A percentile compares a stretch with the other conserved stretches of the same genome.
phyloP scores from a whole-genome alignment of 805 yeast genomes.

The Starmerella stellata region DNA sequence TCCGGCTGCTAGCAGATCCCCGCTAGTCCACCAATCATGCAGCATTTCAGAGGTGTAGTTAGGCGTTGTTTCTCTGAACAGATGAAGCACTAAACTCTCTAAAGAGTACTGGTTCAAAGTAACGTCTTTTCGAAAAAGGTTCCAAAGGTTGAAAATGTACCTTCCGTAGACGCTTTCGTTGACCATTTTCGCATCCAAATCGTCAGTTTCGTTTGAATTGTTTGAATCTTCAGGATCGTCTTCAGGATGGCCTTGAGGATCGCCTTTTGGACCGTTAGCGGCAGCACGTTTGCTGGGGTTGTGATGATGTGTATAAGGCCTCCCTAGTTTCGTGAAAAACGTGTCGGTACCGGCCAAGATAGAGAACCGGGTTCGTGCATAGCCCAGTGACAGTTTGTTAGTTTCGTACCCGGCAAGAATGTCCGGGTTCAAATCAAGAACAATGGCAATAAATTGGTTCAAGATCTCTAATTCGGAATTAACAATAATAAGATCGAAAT shows the following conservation, averaged over 20 bases:
- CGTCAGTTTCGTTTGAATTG: no score
- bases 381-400: constrained; percentile 77
- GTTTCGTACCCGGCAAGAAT: constrained; percentile 73
- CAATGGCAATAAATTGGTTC: constrained; percentile 34
- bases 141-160: constrained; percentile 73
- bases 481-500: constrained; percentile 1
- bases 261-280: no score
- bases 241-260: not conserved
- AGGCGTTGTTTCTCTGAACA: constrained; percentile 53
- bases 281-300: no score
- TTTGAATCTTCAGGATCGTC: no score
- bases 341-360: constrained; percentile 3
- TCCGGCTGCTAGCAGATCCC: constrained; percentile 12
- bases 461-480: constrained; percentile 41
- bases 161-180: constrained; percentile 53
- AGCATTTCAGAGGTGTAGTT: constrained; percentile 34
- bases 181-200: not conserved
- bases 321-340: constrained; percentile 10
- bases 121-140: constrained; percentile 45
- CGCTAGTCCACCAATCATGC: constrained; percentile 29
- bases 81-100: constrained; percentile 56
- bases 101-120: constrained; percentile 49
- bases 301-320: no score
- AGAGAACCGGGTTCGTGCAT: constrained; percentile 42
- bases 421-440: constrained; percentile 65